phyloP scores from a whole-genome alignment of 441 rosid species.

The Cnidoscolus chayamansa region DNA sequence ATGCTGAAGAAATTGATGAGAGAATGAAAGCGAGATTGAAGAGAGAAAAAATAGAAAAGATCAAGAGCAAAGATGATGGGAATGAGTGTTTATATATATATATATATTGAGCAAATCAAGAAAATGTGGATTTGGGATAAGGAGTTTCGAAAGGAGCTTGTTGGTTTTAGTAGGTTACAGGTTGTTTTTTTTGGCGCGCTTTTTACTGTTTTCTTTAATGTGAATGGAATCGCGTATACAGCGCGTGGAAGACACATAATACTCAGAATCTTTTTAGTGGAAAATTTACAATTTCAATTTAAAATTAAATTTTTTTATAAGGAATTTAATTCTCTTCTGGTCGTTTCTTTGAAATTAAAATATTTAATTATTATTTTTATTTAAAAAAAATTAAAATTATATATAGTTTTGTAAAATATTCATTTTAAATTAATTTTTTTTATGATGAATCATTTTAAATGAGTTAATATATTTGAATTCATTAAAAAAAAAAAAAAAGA shows the following conservation, averaged over 20 bases:
- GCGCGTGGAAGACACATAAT: background rate
- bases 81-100: background rate
- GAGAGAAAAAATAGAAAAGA: background rate
- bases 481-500: no score
- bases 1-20: background rate
- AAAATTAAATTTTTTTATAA: background rate
- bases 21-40: background rate
- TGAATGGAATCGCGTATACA: background rate
- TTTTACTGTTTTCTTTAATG: background rate
- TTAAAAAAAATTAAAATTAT: no score
- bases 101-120: slow-evolving; percentile 40
- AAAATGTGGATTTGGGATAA: slow-evolving; percentile 33
- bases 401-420: no score
- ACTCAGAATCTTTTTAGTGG: no score
- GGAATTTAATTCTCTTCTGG: no score
- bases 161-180: background rate
- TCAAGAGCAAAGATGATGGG: no score
- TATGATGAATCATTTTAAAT: no score
- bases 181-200: slow-evolving; percentile 14
- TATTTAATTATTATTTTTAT: no score
- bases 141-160: slow-evolving; percentile 9
- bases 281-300: no score
- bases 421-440: no score
- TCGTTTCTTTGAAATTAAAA: no score
- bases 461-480: no score